phyloP scores from a whole-genome alignment of 1,284 basidiomycete genomes.

The Marasmius oreades region DNA sequence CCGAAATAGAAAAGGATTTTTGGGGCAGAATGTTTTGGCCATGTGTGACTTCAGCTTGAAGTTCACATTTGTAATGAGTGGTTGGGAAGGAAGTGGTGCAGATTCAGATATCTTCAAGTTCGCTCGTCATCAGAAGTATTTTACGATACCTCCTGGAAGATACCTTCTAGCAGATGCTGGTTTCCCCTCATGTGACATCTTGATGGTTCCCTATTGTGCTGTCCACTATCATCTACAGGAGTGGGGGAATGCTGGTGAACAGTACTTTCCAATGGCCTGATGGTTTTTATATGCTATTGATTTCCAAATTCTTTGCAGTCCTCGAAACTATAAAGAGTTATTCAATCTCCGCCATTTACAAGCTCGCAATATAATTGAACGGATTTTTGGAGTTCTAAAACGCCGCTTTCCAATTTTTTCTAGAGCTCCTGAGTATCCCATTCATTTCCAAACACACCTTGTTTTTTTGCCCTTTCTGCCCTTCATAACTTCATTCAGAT shows the following conservation, averaged over 20 bases:
- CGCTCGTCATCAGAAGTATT: no score
- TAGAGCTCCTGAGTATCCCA: background rate
- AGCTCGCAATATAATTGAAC: background rate
- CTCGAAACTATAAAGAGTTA: background rate
- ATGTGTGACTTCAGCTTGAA: constrained; percentile 14
- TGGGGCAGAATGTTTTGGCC: constrained; percentile 15
- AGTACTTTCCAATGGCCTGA: constrained; percentile 2
- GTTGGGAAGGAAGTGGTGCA: constrained; percentile 10
- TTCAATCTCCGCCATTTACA: background rate
- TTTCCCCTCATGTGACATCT: constrained; percentile 12
- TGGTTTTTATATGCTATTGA: background rate
- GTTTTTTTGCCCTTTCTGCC: background rate
- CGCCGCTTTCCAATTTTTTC: background rate
- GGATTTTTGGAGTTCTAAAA: background rate
- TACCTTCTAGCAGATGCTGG: constrained; percentile 20
- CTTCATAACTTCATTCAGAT: background rate
- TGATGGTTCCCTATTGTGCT: constrained; percentile 15
- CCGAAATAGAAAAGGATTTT: constrained; percentile 15
- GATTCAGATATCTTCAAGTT: constrained; percentile 9
- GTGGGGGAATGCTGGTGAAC: constrained; percentile 10
- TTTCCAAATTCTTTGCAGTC: background rate
- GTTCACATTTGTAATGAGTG: constrained; percentile 7
- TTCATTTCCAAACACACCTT: background rate
- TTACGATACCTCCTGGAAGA: constrained; percentile 10
- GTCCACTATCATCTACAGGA: constrained; percentile 17